Base-by-base conservation (phyloP, 139 green algal species). In the Chlamydomonas asymmetrica region DNA sequence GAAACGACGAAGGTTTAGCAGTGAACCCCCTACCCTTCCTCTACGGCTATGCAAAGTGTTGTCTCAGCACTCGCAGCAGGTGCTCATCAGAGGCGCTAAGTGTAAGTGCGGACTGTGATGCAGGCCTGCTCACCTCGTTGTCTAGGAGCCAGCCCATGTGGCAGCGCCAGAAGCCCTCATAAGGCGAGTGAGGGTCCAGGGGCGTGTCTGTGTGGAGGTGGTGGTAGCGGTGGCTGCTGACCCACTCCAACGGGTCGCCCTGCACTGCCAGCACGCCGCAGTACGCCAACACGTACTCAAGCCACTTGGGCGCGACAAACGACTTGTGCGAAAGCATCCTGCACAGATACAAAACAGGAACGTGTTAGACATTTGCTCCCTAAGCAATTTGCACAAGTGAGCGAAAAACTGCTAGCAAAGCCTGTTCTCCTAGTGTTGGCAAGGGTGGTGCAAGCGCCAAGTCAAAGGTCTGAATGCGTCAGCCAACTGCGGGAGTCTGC, bases 131-230 rank as follows among this genome's bases (percentile, higher is more conserved):
- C 63, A 91, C 90, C 78, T 95, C 73, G 75, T 97, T 91, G 78
- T 99, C 96, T 31, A 99, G 89, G 43, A 99, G 84, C 96, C 96
- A 99, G 39, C 96, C 96, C 84, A 94, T 92, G 89, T 99, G 96
- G 70, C 82, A 90, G 92, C 95, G 97, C 92, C 93, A 99, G 83
- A 99, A 98, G 75, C 96, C 96, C 85, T 99, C 96, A 45, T 98
- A 98, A 6, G 97, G 92, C 1, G 93, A 98, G 87, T 99, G 96
- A 9, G 97, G 96, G 88, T 99, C 96, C 75, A 98, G 80, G 3
- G 93, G 93, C 0, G 97, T 99, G 86, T 99, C 96, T 50, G 88
- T 96, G 89, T 98, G 90, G 71, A 95, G 82, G 88, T 99, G 95
- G 86, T 99, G 96, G 83, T 97, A 97, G 31, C 96, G 75, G 90